Base-by-base conservation (phyloP, 192 early-diverging fungal genomes). In the Mortierella claussenii region DNA sequence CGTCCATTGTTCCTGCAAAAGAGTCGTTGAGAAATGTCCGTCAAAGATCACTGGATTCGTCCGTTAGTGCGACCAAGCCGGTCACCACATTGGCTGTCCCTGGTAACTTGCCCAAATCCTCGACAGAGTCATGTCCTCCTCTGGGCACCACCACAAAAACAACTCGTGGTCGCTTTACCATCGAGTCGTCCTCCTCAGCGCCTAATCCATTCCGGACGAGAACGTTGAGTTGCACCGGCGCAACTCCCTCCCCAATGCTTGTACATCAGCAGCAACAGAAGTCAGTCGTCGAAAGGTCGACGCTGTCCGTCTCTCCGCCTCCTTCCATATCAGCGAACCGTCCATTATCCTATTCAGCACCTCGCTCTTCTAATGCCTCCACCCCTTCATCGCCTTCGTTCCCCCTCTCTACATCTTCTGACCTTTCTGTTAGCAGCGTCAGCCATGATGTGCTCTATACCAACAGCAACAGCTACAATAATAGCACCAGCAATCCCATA, bases 161-260 rank as follows among this genome's bases (percentile, higher is more conserved):
- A 10, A 76, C 64, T 9, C 32, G 59, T 4, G 73, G 73, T 8
- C 56, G 73, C 36, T 76, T 76, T 53, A 76, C 56, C 13, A 76
- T 76, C 45, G 73, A 76, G 64, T 76, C 73, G 3, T 60, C 58
- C 5, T 60, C 73, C 23, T 4, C 73, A 21, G 13, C 45, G 24
- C 37, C 61, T 0, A 34, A 13, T 11, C 51, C 49, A 1, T 5
- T 46, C 20, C 54, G 73, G 52, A 76, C 73, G 2, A 66, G 73
- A 13, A 76, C 73, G 12, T 42, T 76, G 15, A 76, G 73, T 46
- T 61, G 40, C n/a, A 37, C 63, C 1, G 65, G 51, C 12, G n/a
- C 54, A 5, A 33, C 60, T n/a, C 11, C 37, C 18, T 18, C 36
- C 13, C 48, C 27, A 44, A 47, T 43, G 28, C 49, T 21, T 26